Base-by-base conservation (phyloP, 2,329 filamentous ascomycete species). In the Neonectria ditissima region DNA sequence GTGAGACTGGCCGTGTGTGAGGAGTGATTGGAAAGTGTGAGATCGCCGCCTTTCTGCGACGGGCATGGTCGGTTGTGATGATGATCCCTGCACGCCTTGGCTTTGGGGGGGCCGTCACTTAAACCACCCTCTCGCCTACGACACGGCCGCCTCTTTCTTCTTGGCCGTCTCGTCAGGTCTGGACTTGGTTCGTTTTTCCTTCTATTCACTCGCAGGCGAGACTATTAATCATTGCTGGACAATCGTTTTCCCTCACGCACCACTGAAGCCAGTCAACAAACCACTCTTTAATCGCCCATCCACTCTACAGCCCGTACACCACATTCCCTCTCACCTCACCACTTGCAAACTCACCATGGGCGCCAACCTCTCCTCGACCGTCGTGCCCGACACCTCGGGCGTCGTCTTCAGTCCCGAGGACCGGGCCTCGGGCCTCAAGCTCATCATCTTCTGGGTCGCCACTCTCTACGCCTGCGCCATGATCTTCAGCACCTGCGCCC, bases 401-500 rank as follows among this genome's bases (percentile, higher is more conserved):
- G 74, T 70, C 50, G 69, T 74, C 53, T 73, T 80, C 63, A 73
- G 74, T 44, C 71, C 74, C 2, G 10, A 68, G 18, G 80, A 82
- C 56, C 60, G 65, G 34, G 30, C 48, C 37, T 65, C 74, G 41
- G 73, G 74, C 66, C 74, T 80, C 55, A 65, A 78, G 32, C 63
- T 81, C 62, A 76, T 66, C 52, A 55, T 77, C 51, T 68, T 77
- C 64, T 82, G 80, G 80, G 73, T 59, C 7, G 55, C 70, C 26
- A 73, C 74, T 5, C 62, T 80, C 39, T 81, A 82, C 71, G 73
- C 57, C 54, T 76, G 77, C 63, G 79, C 76, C 73, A 80, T 81
- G 74, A 79, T 82, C 69, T 81, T 77, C 68, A 79, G 75, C 63
- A 80, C 80, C 30, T 77, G 79, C 71, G 72, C 72, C n/a, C 75